A percentile compares a stretch with the other conserved stretches of the same genome.
These are phyloP conservation scores for Aureobasidium mangrovei DNA, from an alignment of 2,329 filamentous ascomycete species.

Conservation along the genomic window DNA sequence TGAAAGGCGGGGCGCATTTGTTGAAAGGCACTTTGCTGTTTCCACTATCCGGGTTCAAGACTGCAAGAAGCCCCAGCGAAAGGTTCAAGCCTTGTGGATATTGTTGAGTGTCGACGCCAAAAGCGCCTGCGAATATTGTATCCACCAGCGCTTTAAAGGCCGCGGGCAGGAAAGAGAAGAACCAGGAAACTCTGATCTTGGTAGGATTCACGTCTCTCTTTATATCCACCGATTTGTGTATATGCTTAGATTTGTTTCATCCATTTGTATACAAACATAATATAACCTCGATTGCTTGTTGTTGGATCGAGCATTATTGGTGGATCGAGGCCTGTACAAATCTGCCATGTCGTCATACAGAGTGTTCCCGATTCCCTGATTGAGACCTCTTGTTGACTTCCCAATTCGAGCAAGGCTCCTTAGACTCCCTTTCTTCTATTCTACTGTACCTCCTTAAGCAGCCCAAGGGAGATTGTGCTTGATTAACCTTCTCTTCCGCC, in stretches of 20 bases:
- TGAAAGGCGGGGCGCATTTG: not conserved
- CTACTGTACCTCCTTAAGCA: not conserved
- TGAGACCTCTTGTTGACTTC: not conserved
- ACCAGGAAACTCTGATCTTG: not conserved
- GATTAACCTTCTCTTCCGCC: not conserved
- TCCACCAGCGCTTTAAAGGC: not conserved
- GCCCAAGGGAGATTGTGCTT: not conserved
- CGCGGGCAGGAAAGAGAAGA: not conserved
- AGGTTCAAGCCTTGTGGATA: constrained; percentile 2
- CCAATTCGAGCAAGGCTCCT: not conserved
- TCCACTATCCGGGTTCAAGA: constrained; percentile 4
- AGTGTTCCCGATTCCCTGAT: not conserved
- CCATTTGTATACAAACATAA: constrained; percentile 1
- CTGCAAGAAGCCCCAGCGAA: not conserved
- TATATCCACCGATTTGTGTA: not conserved
- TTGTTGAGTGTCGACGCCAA: not conserved
- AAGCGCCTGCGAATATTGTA: no score
- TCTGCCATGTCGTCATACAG: constrained; percentile 1
- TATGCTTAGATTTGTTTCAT: constrained; percentile 3
- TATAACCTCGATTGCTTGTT: not conserved
- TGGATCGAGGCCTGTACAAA: not conserved
- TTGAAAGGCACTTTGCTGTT: not conserved
- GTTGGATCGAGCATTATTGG: no score
- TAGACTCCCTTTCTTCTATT: not conserved
- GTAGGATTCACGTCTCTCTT: not conserved